These are phyloP conservation scores for Magnusiomyces paraingens DNA, from an alignment of 1,139 yeast species.

Conservation along the genomic window DNA sequence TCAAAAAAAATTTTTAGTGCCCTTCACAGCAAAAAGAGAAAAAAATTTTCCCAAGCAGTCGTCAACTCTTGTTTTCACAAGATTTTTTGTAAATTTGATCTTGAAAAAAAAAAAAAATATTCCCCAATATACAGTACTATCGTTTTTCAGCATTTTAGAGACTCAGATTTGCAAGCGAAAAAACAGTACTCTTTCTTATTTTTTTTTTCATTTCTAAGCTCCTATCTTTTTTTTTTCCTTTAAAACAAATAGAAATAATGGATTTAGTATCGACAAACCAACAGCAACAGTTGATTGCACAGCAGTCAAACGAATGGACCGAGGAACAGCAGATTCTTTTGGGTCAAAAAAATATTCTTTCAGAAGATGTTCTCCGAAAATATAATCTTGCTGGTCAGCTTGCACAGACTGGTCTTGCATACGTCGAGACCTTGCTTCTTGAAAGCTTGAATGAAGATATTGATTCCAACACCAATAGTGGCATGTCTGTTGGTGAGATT, in stretches of 20 bases:
- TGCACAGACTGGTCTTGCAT: constrained; percentile 75
- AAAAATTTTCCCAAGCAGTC: no score
- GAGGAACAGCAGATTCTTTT: constrained; percentile 56
- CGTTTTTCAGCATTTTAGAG: no score
- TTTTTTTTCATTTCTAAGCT: no score
- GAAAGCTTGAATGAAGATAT: constrained; percentile 44
- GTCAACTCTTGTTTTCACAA: no score
- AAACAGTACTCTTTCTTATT: no score
- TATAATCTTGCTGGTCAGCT: constrained; percentile 88
- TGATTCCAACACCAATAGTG: constrained; percentile 29
- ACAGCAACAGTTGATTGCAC: background rate
- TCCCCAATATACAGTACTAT: no score
- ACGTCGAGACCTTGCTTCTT: constrained; percentile 59
- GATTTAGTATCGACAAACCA: background rate
- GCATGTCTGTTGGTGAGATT: constrained; percentile 58
- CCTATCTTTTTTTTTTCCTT: background rate
- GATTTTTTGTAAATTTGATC: no score
- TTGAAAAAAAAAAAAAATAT: no score
- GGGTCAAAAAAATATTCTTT: constrained; percentile 64
- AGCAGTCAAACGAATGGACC: background rate
- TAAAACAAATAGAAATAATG: background rate
- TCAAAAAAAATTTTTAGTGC: no score
- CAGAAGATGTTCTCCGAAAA: constrained; percentile 60
- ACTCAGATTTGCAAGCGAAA: no score
- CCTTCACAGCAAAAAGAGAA: no score